Conservation (phyloP, 768 basidiomycete species). For the Boletus pseudo-olivaceus region DNA sequence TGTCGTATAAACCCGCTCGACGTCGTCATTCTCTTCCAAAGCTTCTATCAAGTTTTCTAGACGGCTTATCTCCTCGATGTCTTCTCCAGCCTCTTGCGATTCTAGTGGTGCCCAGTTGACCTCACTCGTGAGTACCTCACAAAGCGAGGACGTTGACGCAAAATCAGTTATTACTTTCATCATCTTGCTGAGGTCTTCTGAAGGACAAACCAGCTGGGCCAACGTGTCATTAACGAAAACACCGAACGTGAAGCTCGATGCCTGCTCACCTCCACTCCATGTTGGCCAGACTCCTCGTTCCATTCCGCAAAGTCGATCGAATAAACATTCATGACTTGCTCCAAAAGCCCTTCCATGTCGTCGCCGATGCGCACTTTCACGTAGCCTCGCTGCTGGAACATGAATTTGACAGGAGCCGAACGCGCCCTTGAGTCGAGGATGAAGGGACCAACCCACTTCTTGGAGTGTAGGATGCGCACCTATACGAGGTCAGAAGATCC, state of each 20-base stretch:
- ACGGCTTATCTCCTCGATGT: conserved; percentile 32
- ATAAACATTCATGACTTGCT: conserved; percentile 38
- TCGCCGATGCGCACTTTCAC: conserved; percentile 43
- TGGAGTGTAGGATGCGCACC: conserved; percentile 33
- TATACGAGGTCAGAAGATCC: conserved; percentile 45
- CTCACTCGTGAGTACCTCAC: conserved; percentile 46
- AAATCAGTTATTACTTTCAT: conserved; percentile 32
- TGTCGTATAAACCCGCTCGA: conserved; percentile 57
- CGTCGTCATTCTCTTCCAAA: conserved; percentile 57
- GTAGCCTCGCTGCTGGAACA: conserved; percentile 56
- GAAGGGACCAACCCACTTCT: not conserved
- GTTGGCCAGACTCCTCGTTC: conserved; percentile 31
- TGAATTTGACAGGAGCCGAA: conserved; percentile 59
- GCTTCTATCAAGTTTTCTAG: conserved; percentile 46
- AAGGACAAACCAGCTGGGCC: conserved; percentile 44
- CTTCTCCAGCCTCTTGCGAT: conserved; percentile 34
- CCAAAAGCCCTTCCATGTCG: conserved; percentile 36
- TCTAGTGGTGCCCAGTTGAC: conserved; percentile 54
- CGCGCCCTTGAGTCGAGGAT: conserved; percentile 44
- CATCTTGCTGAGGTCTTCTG: conserved; percentile 37
- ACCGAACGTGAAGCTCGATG: not conserved
- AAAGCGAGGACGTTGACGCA: conserved; percentile 25
- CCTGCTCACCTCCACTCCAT: conserved; percentile 33
- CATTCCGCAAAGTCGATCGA: conserved; percentile 46
- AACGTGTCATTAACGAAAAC: not conserved